A percentile compares a stretch with the other conserved stretches of the same genome.
phyloP scores from a whole-genome alignment of 164 flowering plant genomes.

The Aristolochia californica region DNA sequence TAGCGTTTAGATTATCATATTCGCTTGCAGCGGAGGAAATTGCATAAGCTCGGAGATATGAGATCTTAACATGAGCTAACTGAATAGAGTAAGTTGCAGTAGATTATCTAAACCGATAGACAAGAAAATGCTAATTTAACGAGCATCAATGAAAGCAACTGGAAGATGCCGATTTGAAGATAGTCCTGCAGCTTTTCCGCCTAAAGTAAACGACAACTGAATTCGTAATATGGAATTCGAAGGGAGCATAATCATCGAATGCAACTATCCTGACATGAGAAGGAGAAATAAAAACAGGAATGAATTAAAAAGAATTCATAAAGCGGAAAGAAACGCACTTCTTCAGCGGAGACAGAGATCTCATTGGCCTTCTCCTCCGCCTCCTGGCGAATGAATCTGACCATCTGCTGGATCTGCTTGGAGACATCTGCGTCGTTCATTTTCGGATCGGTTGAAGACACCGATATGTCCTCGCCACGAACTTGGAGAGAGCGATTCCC shows the following conservation, averaged over 20 bases:
- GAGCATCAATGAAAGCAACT: not conserved
- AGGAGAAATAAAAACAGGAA: not conserved
- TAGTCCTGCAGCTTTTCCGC: no score
- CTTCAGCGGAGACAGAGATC: constrained; percentile 95
- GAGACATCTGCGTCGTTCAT: constrained; percentile 91
- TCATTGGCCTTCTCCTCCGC: constrained; percentile 97
- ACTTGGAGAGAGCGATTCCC: no score
- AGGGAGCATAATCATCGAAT: not conserved
- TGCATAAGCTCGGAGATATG: no score
- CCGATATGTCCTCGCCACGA: not conserved
- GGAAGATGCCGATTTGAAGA: not conserved
- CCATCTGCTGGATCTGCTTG: constrained; percentile 98
- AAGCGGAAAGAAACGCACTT: constrained; percentile 24
- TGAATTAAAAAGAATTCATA: not conserved
- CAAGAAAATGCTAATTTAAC: no score
- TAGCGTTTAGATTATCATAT: no score
- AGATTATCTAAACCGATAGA: no score
- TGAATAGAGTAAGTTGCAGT: no score
- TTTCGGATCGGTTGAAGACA: constrained; percentile 14
- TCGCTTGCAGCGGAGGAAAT: no score
- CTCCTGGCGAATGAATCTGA: constrained; percentile 89
- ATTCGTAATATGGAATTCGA: not conserved
- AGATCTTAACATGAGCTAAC: no score
- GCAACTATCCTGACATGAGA: no score
- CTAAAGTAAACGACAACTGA: not conserved